These are phyloP conservation scores for Aspergillus vadensis DNA, from an alignment of 2,329 filamentous ascomycete species.

Conservation along the genomic window DNA sequence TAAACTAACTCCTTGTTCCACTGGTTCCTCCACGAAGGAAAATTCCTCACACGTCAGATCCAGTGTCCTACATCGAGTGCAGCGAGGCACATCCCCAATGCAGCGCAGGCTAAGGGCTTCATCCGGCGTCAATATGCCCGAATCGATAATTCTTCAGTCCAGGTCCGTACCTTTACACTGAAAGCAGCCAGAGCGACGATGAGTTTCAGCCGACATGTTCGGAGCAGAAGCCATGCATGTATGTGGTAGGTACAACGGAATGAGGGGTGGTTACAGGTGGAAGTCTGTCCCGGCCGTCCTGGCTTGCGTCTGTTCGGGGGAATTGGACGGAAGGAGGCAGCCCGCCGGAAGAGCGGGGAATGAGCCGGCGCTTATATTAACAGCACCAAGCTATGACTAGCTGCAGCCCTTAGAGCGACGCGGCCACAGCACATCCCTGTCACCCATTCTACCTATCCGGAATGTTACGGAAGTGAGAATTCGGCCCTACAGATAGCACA, in stretches of 20 bases:
- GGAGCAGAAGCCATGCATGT: no score
- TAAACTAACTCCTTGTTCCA: conserved; percentile 31
- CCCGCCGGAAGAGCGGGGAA: not conserved
- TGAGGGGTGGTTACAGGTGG: no score
- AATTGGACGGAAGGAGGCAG: not conserved
- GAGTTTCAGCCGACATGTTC: not conserved
- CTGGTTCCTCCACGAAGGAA: conserved; percentile 34
- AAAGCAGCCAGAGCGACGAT: conserved; percentile 29
- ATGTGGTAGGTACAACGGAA: no score
- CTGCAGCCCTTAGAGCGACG: no score
- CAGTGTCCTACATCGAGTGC: conserved; percentile 31
- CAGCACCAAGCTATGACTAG: not conserved
- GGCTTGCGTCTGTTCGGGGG: not conserved
- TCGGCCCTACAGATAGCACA: no score
- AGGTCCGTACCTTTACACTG: conserved; percentile 28
- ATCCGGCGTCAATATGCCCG: not conserved
- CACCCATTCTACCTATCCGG: no score
- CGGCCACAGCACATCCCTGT: no score
- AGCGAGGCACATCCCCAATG: conserved; percentile 33
- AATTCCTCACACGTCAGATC: conserved; percentile 28
- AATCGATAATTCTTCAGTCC: not conserved
- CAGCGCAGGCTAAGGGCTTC: conserved; percentile 32
- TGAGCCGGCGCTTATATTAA: not conserved
- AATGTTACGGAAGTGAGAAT: no score
- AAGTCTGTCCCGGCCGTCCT: not conserved